Evolutionary conservation across 768 basidiomycete genomes (phyloP), one percentile per base, ranked within the genome.

Genomic region (Gloeostereum incarnatum): DNA sequence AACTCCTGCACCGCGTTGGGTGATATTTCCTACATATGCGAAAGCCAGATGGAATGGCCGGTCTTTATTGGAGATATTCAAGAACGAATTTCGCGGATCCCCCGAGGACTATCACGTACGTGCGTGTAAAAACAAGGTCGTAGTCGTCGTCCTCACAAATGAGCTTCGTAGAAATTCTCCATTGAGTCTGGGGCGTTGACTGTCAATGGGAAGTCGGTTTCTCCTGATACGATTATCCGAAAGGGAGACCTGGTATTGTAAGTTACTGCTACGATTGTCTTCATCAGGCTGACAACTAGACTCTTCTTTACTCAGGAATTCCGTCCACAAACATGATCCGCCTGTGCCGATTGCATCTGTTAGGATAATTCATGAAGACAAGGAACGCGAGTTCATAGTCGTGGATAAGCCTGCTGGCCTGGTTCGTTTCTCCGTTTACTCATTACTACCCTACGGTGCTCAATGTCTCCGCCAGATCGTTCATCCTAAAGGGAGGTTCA

Each of bases 321-420:
- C 93, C 10, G 89, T 93, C 10, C 90, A 93, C 58, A 71, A 91
- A n/a, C 96, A 99, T 54, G 96, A 99, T 59, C 96, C 96, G 4
- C 91, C 96, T 3, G 82, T 99, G 3, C 81, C 91, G 1, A 77
- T 82, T 2, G 83, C 69, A 3, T 86, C 87, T 1, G 78, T 98
- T 38, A 75, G 79, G 45, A 69, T 98, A 25, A 59, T 97, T 3
- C 67, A 80, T 36, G 77, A 81, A 41, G 90, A 97, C 54, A 66
- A 65, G 10, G 77, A 87, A 46, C 76, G 81, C 17, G 73, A 82
- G 45, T 91, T 94, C 44, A 75, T 98, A 24, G 85, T 97, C 10
- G 84, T 99, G 20, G 84, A 97, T 52, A 99, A 99, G 66, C 94
- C 94, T 2, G 94, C 94, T 23, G 87, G 86, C 55, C 89, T 97